Evolutionary conservation across 2,329 filamentous ascomycete genomes (phyloP).

Genomic region (Hymenoscyphus albidus): DNA sequence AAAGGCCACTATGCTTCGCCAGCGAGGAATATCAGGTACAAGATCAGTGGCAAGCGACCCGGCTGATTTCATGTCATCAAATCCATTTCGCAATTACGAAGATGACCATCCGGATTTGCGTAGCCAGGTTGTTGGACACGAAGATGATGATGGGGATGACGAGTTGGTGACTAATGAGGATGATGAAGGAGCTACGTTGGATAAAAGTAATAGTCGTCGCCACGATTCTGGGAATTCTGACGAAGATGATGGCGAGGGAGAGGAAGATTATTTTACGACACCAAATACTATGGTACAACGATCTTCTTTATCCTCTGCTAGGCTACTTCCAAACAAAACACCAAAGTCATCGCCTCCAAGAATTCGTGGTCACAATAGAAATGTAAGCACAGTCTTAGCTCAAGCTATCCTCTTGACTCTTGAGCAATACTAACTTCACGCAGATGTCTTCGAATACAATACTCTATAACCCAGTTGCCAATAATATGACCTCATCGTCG

Average conservation of each 20-base stretch:
- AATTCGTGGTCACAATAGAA: slow-evolving; percentile 56
- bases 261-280: slow-evolving; percentile 55
- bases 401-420: not conserved
- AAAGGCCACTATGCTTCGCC: slow-evolving; percentile 23
- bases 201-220: slow-evolving; percentile 36
- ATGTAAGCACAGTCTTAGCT: slow-evolving; percentile 33
- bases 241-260: slow-evolving; percentile 38
- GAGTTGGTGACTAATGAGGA: slow-evolving; percentile 82
- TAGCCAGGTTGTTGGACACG: slow-evolving; percentile 9
- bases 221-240: slow-evolving; percentile 32
- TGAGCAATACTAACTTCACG: not conserved
- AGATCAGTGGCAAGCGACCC: slow-evolving; percentile 62
- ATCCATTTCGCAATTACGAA: slow-evolving; percentile 22
- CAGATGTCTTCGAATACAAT: slow-evolving; percentile 74
- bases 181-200: slow-evolving; percentile 52
- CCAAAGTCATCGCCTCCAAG: slow-evolving; percentile 22
- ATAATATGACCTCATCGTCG: slow-evolving; percentile 40
- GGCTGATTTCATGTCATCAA: slow-evolving; percentile 54
- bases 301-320: slow-evolving; percentile 16
- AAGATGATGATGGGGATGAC: slow-evolving; percentile 65
- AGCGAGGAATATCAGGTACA: slow-evolving; percentile 42
- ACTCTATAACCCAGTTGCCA: slow-evolving; percentile 66
- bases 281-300: slow-evolving; percentile 35
- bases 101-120: slow-evolving; percentile 10
- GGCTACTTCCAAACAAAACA: slow-evolving; percentile 4